Conservation (phyloP, 179 eudicot species). For the Beta macrorhiza region DNA sequence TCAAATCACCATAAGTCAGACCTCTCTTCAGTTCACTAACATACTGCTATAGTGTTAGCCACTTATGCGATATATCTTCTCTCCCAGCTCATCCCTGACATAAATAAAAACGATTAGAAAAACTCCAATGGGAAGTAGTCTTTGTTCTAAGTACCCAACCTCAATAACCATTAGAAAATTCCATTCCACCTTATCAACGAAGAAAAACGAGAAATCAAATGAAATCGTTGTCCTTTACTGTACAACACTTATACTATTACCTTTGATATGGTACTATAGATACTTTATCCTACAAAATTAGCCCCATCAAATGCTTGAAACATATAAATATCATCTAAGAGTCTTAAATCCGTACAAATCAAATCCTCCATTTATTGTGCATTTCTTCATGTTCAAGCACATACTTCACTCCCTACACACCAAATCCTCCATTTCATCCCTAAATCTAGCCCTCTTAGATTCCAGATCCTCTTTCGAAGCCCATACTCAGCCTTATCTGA, state of each 20-base stretch:
- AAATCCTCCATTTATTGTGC: not conserved
- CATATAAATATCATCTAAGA: not conserved
- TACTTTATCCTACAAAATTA: not conserved
- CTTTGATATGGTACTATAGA: not conserved
- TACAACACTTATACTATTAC: not conserved
- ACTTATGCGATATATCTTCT: not conserved
- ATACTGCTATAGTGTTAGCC: not conserved
- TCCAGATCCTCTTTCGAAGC: not conserved
- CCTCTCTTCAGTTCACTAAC: not conserved
- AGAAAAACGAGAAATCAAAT: no score
- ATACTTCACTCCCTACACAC: not conserved
- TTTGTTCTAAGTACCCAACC: not conserved
- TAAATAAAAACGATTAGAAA: not conserved
- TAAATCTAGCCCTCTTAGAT: not conserved
- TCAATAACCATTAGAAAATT: not conserved
- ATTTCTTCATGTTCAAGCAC: not conserved
- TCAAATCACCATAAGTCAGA: not conserved
- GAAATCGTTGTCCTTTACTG: no score
- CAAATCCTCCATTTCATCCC: not conserved
- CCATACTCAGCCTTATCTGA: not conserved
- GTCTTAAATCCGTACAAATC: not conserved
- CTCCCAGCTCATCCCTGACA: not conserved
- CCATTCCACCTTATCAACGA: not conserved
- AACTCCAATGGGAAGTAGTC: not conserved
- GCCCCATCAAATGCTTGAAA: not conserved